phyloP scores from a whole-genome alignment of 768 basidiomycete species.

The Leccinum disarticulatum region DNA sequence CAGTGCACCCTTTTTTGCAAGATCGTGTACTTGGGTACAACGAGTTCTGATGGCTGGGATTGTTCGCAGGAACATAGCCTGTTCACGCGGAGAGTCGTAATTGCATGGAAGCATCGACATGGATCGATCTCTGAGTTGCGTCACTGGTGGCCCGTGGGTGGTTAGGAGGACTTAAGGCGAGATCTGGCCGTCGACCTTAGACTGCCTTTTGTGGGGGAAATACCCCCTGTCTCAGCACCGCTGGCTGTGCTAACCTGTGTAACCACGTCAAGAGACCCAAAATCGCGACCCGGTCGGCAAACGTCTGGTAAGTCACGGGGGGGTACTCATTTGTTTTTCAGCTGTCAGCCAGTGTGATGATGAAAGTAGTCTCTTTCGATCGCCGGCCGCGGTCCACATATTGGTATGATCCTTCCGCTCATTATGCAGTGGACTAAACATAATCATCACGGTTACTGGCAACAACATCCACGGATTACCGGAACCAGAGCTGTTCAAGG shows the following conservation, averaged over 20 bases:
- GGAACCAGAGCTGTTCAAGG: neutral
- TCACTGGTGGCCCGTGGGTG: no score
- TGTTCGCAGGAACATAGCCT: slow-evolving; percentile 72
- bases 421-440: neutral
- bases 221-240: slow-evolving; percentile 4
- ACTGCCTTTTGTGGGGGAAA: slow-evolving; percentile 7
- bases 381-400: neutral
- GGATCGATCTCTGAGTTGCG: slow-evolving; percentile 2
- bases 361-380: neutral
- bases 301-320: neutral
- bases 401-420: neutral
- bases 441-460: neutral
- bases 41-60: slow-evolving; percentile 89
- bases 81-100: slow-evolving; percentile 16
- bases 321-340: neutral
- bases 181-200: neutral
- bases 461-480: neutral
- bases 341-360: neutral
- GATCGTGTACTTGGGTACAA: slow-evolving; percentile 73
- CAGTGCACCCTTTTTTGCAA: slow-evolving; percentile 72
- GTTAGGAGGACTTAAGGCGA: no score
- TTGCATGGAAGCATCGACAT: slow-evolving; percentile 8
- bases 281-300: no score
- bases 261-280: neutral
- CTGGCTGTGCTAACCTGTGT: neutral